Evolutionary conservation across 805 yeast species (phyloP), one percentile per base, ranked within the genome.

Genomic region (Middelhovenomyces tepae): DNA sequence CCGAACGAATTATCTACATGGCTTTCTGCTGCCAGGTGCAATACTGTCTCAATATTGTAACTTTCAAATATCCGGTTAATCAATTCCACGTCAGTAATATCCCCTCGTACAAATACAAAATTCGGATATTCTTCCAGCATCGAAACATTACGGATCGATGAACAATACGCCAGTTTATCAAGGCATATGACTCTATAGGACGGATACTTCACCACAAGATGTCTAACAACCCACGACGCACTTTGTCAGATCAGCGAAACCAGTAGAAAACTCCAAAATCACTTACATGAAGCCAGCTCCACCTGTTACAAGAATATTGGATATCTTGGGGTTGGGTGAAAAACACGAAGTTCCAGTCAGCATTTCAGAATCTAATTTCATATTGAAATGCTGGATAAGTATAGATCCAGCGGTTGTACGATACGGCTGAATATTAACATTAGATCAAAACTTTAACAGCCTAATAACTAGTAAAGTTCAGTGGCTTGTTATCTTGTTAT

Each of bases 11-110:
- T 58, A 44, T 73, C 78, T 10, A 73, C 78, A 40, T 67, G 63
- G 23, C 72, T 62, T 37, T 71, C 71, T 4, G 78, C 78, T 0
- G 78, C 78, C 36, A 70, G 56, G 42, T 73, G 64, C 8, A 73
- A 35, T n/a, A 71, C 55, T 1, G 58, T 50, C 7, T 51, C 51
- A n/a, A 63, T 44, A 4, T 43, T 27, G 27, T 51, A 39, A 5
- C 37, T 29, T 8, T 38, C 33, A 25, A 53, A 43, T 8, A 51
- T 42, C 4, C 24, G 19, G 15, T 34, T 20, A 1, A 67, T 43
- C 2, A 35, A 39, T 2, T 37, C 39, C 4, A 38, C 39, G 5
- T 53, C 53, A 9, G 51, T 50, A 6, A 71, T 44, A 42, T 71
- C 74, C 5, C 62, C 54, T 19, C 42, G 33, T 7, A 50, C 47